Percentiles rank a stretch among this genome's conserved stretches.
Evolutionary conservation across 2,329 filamentous ascomycete genomes (phyloP).

Genomic region (Cercospora sp.): DNA sequence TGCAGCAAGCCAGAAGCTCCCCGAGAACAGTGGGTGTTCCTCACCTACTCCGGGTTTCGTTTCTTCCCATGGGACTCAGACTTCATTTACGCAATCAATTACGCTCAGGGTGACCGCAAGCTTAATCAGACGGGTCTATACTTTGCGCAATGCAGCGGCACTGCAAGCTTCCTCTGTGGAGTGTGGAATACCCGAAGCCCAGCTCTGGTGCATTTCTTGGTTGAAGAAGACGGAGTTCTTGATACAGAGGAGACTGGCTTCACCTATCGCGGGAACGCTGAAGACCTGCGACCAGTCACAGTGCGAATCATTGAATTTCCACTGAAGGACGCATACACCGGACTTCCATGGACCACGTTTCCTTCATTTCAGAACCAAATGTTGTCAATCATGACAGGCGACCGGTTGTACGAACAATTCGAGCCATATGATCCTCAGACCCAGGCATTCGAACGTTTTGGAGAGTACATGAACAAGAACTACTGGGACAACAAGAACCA

Average conservation of each 20-base stretch:
- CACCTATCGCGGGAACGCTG: conserved; percentile 8
- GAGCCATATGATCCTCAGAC: conserved; percentile 17
- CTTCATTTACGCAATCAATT: conserved; percentile 18
- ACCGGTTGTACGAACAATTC: conserved; percentile 25
- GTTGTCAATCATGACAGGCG: conserved; percentile 21
- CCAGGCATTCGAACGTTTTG: conserved; percentile 18
- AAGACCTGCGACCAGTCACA: conserved; percentile 17
- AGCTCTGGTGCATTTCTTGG: conserved; percentile 25
- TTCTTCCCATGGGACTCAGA: conserved; percentile 18
- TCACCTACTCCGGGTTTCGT: conserved; percentile 11
- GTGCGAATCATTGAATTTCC: conserved; percentile 27
- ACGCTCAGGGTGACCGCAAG: conserved; percentile 16
- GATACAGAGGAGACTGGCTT: conserved; percentile 13
- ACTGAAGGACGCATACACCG: conserved; percentile 20
- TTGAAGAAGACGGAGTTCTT: conserved; percentile 20
- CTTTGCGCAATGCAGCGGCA: conserved; percentile 21
- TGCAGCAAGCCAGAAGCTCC: conserved; percentile 12
- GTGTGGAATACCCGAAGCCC: conserved; percentile 22
- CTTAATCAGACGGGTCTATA: conserved; percentile 23
- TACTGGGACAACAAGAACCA: conserved; percentile 17
- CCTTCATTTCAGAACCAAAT: conserved; percentile 21
- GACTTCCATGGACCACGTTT: conserved; percentile 18
- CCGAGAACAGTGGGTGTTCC: conserved; percentile 23
- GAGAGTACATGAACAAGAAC: conserved; percentile 20
- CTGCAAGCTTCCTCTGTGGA: conserved; percentile 22